Conservation (phyloP, 495 filamentous ascomycete species). For the Barbatosphaeria neglecta region DNA sequence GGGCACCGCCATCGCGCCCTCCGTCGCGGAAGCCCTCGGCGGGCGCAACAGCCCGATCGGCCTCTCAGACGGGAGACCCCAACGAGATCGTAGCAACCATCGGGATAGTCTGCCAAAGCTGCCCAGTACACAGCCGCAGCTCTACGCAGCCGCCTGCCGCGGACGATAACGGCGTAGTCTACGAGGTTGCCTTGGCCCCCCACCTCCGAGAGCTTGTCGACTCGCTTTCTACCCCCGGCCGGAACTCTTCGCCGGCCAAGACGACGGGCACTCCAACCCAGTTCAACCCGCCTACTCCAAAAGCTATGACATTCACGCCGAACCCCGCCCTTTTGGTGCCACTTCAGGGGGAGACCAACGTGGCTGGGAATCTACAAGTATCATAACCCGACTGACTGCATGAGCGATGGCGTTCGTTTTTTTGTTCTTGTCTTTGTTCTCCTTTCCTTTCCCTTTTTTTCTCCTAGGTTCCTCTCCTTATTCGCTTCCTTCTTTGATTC, state of each 20-base stretch:
- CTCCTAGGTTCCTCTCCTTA: too few relatives aligned
- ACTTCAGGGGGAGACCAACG: too few relatives aligned
- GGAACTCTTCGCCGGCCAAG: not conserved
- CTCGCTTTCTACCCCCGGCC: not conserved
- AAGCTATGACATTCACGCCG: not conserved
- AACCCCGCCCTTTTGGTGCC: too few relatives aligned
- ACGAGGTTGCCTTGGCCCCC: not conserved
- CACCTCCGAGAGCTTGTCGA: not conserved
- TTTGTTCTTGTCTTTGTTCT: too few relatives aligned
- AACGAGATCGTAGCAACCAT: not conserved
- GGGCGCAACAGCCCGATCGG: not conserved
- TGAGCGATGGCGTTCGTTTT: too few relatives aligned
- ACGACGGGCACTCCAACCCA: not conserved
- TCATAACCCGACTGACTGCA: too few relatives aligned
- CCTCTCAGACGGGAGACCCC: not conserved
- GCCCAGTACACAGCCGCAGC: not conserved
- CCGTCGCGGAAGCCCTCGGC: not conserved
- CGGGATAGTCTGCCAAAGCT: not conserved
- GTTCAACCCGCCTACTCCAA: conserved; percentile 3
- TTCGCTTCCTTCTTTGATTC: too few relatives aligned
- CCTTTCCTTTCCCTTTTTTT: too few relatives aligned
- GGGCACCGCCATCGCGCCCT: not conserved
- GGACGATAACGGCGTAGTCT: not conserved
- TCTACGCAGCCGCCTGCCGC: not conserved
- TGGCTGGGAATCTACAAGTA: too few relatives aligned